Conservation (phyloP, 306 rosid genomes). For the Quercus aquifolioides region DNA sequence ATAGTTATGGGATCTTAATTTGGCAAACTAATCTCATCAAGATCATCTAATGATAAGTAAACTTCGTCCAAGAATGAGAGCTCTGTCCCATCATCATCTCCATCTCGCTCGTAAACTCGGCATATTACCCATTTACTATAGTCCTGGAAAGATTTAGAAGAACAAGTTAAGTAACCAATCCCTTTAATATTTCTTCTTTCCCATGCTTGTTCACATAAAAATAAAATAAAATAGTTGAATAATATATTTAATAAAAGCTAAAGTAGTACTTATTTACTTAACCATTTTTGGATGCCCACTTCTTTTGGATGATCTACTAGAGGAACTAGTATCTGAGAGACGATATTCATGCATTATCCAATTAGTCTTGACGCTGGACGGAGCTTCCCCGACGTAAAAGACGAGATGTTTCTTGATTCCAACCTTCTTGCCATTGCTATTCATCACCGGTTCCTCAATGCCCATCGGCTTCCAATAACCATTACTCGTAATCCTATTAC, state of each 20-base stretch:
- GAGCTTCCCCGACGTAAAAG: constrained; percentile 56
- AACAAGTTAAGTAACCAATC: not conserved
- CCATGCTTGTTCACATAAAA: not conserved
- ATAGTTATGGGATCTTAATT: constrained; percentile 28
- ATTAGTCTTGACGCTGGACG: constrained; percentile 57
- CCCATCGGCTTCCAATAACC: constrained; percentile 81
- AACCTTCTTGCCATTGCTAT: constrained; percentile 46
- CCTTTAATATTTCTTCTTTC: not conserved
- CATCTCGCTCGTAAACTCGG: constrained; percentile 57
- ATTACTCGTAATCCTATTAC: constrained; percentile 39
- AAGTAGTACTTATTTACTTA: not conserved
- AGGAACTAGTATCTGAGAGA: constrained; percentile 42
- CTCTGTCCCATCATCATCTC: constrained; percentile 59
- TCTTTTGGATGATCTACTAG: constrained; percentile 55
- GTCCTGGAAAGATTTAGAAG: constrained; percentile 39
- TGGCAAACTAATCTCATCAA: constrained; percentile 90
- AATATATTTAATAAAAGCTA: too few species aligned
- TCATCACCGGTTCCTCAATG: constrained; percentile 60
- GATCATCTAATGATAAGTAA: constrained; percentile 89
- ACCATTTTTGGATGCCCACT: constrained; percentile 55
- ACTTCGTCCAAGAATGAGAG: constrained; percentile 97
- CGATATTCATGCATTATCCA: constrained; percentile 95
- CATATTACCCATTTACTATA: constrained; percentile 65
- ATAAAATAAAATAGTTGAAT: not conserved
- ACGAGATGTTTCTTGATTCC: constrained; percentile 70